Base-by-base conservation (phyloP, 192 early-diverging fungal genomes). In the Umbelopsis sp. region DNA sequence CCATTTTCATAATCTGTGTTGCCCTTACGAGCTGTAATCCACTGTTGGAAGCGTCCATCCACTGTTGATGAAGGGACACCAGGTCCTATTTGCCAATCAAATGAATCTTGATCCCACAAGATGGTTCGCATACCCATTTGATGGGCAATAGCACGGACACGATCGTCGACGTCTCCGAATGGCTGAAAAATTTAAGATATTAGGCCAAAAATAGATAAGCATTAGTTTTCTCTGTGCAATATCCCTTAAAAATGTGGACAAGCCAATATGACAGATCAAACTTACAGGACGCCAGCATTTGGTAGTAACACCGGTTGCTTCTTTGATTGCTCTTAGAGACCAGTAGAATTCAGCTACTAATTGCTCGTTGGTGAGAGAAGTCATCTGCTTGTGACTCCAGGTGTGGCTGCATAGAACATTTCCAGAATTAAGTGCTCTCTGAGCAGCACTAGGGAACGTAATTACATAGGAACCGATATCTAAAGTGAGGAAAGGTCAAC, bases 161-260 rank as follows among this genome's bases (percentile, higher is more conserved):
- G 77, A 45, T 87, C 85, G 65, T 90, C 88, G 0, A 87, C 83
- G 72, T 88, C 86, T 22, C 88, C 88, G 36, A 81, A 87, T 11
- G 87, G 85, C 31, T 62, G 31, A 38, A 38, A 38, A 38, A 38
- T 3, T 38, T 8, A 8, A 6, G 4, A n/a, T n/a, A n/a, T n/a
- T n/a, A n/a, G n/a, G n/a, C n/a, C n/a, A n/a, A n/a, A n/a, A n/a
- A n/a, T n/a, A n/a, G n/a, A n/a, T n/a, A n/a, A n/a, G n/a, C n/a
- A n/a, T n/a, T n/a, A n/a, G n/a, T n/a, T n/a, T n/a, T n/a, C n/a
- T n/a, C n/a, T n/a, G n/a, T n/a, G n/a, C 12, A 44, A 44, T 9
- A 12, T 9, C 43, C 5, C 43, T 9, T 44, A 12, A 44, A 44
- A 44, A 44, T n/a, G n/a, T n/a, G n/a, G n/a, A n/a, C n/a, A n/a